These are phyloP conservation scores for Citrus hindsii DNA, from an alignment of 345 rosid species.

Conservation along the genomic window DNA sequence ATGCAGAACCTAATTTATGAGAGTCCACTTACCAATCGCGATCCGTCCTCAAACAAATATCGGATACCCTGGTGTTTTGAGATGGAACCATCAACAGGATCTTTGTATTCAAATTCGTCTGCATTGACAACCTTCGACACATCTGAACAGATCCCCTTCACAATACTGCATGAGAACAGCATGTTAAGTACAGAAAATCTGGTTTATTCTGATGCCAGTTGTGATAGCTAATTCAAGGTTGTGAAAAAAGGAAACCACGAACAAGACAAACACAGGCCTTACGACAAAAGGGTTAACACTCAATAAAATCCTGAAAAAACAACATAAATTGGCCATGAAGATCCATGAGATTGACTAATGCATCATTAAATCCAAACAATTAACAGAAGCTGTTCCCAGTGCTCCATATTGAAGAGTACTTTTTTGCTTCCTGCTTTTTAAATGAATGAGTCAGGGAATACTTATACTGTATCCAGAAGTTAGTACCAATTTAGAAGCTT, in stretches of 20 bases:
- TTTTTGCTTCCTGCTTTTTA: neutral
- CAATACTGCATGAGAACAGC: constrained; percentile 42
- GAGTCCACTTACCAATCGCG: constrained; percentile 67
- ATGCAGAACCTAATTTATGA: neutral
- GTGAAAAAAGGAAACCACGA: neutral
- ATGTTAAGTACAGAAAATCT: neutral
- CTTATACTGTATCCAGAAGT: neutral
- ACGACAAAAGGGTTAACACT: neutral
- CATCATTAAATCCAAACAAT: neutral
- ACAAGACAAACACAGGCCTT: neutral
- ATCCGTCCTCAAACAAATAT: constrained; percentile 92
- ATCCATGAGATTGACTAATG: neutral
- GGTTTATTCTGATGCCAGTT: neutral
- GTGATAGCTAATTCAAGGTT: neutral
- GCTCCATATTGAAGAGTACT: neutral
- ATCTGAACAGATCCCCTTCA: constrained; percentile 60
- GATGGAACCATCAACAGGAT: constrained; percentile 95
- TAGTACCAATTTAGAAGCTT: neutral
- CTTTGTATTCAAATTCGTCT: constrained; percentile 96
- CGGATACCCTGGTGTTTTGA: constrained; percentile 96
- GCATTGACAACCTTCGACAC: constrained; percentile 72
- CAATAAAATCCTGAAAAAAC: neutral
- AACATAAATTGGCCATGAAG: neutral
- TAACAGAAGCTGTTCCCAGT: neutral
- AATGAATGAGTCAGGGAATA: neutral